Base-by-base conservation (phyloP, 192 early-diverging fungal genomes). In the Polychytrium aggregatum region DNA sequence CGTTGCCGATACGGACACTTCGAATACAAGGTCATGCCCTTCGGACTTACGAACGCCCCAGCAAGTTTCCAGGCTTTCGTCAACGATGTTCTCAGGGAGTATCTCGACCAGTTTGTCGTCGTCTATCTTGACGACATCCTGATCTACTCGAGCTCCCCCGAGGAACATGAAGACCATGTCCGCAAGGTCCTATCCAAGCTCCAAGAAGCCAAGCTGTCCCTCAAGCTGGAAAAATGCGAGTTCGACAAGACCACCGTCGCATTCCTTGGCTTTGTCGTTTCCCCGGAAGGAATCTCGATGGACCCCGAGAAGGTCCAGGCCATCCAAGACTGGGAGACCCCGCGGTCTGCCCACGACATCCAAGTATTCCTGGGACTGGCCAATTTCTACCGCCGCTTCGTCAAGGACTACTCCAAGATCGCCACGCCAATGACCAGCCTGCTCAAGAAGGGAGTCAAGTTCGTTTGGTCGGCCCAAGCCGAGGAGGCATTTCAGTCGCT, bases 31-130 rank as follows among this genome's bases (percentile, higher is more conserved):
- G 78, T 82, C n/a, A 45, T 86, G 35, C 79, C 78, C 0, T 80
- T 82, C 47, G 81, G 82, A 0, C 42, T 84, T 1, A 65, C 60
- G 17, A 83, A 82, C 52, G 72, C 70, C 0, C 75, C 79, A 0
- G 75, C 66, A 0, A 60, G 68, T 0, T 84, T 74, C 16, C 59
- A 73, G 50, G 39, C 45, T 0, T 37, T 72, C 10, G 62, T 72
- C 53, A 67, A 74, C 25, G 42, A 52, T 13, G 46, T 71, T 0
- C 22, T 74, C 9, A 17, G 25, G 0, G 57, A 56, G 0, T 38
- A 46, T 8, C 18, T 57, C 1, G 52, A 61, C 34, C 10, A 39
- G 2, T 34, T n/a, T 24, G 38, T 50, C 4, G 18, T 48, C 22
- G 39, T 27, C 16, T 64, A 64, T 30, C 26, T 64, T 1, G 68